Evolutionary conservation across 352 stramenopile genomes (phyloP).

Genomic region (Phytopythium kandeliae): DNA sequence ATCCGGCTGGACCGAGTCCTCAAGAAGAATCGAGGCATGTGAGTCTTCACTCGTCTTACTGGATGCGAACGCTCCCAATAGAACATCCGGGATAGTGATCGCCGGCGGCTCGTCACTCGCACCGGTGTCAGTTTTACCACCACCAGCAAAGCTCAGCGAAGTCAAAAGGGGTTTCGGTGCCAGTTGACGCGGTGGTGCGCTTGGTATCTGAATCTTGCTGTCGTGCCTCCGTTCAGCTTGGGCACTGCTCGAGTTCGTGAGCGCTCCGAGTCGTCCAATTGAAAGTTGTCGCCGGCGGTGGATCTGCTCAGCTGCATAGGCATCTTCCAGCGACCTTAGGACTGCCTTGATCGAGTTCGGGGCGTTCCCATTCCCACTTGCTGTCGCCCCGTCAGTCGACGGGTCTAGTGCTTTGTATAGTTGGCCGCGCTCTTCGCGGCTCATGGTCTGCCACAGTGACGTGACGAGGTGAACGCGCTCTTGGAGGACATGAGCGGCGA

Average conservation of each 20-base stretch:
- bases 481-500: slow-evolving; percentile 47
- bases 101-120: neutral
- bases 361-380: neutral
- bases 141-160: neutral
- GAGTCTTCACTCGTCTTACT: neutral
- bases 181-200: slow-evolving; percentile 2
- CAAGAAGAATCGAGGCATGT: neutral
- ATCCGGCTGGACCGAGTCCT: neutral
- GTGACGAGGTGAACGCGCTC: slow-evolving; percentile 56
- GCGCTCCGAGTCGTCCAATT: neutral
- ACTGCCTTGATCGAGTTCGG: slow-evolving; percentile 29
- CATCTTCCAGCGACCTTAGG: slow-evolving; percentile 44
- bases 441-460: slow-evolving; percentile 44
- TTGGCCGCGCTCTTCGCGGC: slow-evolving; percentile 38
- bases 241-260: neutral
- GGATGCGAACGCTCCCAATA: slow-evolving; percentile 24
- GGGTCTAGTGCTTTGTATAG: slow-evolving; percentile 27
- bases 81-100: slow-evolving; percentile 40
- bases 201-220: neutral
- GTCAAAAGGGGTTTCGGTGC: neutral
- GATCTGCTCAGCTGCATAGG: slow-evolving; percentile 61
- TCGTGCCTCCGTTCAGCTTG: neutral
- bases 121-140: neutral
- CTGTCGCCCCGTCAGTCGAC: neutral
- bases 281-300: slow-evolving; percentile 34